These are phyloP conservation scores for Staphylotrichum tortipilum DNA, from an alignment of 495 filamentous ascomycete genomes.

Conservation along the genomic window DNA sequence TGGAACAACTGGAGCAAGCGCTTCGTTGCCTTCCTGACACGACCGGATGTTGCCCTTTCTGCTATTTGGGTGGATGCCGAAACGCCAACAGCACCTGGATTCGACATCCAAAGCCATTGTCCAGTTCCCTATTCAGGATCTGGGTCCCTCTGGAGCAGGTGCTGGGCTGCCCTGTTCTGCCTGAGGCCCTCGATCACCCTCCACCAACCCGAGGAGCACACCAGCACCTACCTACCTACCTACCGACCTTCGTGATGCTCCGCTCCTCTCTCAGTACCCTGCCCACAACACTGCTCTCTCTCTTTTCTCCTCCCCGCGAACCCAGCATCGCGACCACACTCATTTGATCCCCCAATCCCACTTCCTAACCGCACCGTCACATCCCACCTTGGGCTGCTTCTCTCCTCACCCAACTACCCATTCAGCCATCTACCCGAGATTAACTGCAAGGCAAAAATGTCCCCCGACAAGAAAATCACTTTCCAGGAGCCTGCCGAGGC, in stretches of 20 bases:
- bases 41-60: too few species aligned
- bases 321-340: neutral
- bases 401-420: neutral
- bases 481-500: constrained; percentile 8
- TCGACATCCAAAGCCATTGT: too few species aligned
- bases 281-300: too few species aligned
- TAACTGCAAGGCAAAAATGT: neutral
- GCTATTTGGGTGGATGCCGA: too few species aligned
- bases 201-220: too few species aligned
- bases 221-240: neutral
- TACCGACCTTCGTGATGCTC: neutral
- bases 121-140: too few species aligned
- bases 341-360: neutral
- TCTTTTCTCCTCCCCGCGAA: neutral
- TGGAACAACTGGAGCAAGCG: too few species aligned
- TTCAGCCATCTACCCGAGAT: neutral
- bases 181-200: neutral
- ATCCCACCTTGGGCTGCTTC: too few species aligned
- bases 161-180: neutral
- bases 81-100: too few species aligned
- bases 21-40: too few species aligned
- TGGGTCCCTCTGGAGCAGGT: too few species aligned
- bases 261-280: neutral
- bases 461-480: constrained; percentile 1
- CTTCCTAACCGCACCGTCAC: neutral